Conservation (phyloP, 805 yeast genomes). For the Lipomyces chichibuensis region DNA sequence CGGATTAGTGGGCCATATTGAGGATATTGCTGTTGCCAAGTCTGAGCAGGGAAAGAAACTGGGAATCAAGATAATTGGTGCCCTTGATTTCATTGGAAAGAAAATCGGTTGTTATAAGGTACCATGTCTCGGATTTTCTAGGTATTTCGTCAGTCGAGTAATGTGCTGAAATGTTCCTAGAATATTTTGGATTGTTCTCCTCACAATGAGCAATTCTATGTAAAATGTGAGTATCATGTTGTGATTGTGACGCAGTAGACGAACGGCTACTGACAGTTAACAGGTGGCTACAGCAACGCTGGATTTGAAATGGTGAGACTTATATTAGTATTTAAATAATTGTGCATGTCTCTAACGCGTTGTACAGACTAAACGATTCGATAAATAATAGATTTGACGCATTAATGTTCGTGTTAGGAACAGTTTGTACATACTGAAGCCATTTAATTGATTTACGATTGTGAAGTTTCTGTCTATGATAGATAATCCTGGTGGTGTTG, state of each 20-base stretch:
- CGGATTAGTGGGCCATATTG: constrained; percentile 90
- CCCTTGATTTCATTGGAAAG: constrained; percentile 62
- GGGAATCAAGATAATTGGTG: constrained; percentile 68
- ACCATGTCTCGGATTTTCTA: neutral
- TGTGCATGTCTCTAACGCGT: neutral
- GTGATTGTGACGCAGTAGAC: neutral
- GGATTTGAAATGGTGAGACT: constrained; percentile 33
- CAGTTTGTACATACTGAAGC: neutral
- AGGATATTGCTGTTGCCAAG: constrained; percentile 81
- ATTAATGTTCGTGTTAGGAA: neutral
- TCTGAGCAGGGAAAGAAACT: constrained; percentile 81
- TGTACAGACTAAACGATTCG: constrained; percentile 3
- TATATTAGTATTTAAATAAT: neutral
- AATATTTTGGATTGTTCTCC: constrained; percentile 80
- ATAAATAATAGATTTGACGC: neutral
- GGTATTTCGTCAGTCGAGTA: neutral
- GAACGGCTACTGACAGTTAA: neutral
- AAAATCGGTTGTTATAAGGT: constrained; percentile 78
- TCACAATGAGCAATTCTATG: constrained; percentile 81
- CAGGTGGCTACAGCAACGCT: constrained; percentile 32
- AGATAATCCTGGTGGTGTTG: neutral
- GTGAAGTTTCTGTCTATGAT: neutral
- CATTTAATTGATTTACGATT: neutral
- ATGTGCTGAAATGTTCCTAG: constrained; percentile 6
- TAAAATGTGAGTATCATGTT: constrained; percentile 59